Percentiles rank a stretch among this genome's conserved stretches.
phyloP scores from a whole-genome alignment of 2,329 filamentous ascomycete genomes.

The Arthroderma sp. region DNA sequence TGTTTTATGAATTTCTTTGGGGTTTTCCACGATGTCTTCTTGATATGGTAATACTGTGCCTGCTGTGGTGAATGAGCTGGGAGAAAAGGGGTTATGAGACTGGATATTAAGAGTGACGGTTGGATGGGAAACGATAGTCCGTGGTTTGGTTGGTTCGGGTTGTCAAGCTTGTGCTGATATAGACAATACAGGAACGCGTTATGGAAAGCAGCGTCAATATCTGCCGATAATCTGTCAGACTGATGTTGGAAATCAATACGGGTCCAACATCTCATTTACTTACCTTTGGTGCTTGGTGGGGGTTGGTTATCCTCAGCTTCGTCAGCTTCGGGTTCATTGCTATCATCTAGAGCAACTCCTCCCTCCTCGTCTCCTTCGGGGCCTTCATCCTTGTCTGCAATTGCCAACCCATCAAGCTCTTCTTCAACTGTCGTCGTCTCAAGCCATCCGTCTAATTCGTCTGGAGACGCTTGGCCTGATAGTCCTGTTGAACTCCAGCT shows the following conservation, averaged over 20 bases:
- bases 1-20: constrained; percentile 57
- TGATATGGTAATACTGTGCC: constrained; percentile 49
- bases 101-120: constrained; percentile 50
- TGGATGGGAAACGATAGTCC: constrained; percentile 50
- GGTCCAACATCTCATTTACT: not conserved
- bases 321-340: constrained; percentile 23
- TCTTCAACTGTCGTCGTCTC: constrained; percentile 19
- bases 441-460: constrained; percentile 40
- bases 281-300: constrained; percentile 43
- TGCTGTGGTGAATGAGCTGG: constrained; percentile 45
- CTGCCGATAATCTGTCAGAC: constrained; percentile 23
- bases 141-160: constrained; percentile 38
- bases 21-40: constrained; percentile 59
- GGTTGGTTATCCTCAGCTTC: constrained; percentile 31
- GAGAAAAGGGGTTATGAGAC: constrained; percentile 53
- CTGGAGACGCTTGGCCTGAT: constrained; percentile 41
- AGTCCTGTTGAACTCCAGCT: constrained; percentile 44
- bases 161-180: constrained; percentile 45
- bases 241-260: not conserved
- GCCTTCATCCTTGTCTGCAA: constrained; percentile 33
- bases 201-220: constrained; percentile 53
- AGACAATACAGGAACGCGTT: constrained; percentile 53
- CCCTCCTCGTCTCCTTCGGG: constrained; percentile 14
- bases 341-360: constrained; percentile 15
- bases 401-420: constrained; percentile 27